Percentiles rank a stretch among this genome's conserved stretches.
These are phyloP conservation scores for Ophioceras dolichostomum DNA, from an alignment of 2,329 filamentous ascomycete genomes.

Conservation along the genomic window DNA sequence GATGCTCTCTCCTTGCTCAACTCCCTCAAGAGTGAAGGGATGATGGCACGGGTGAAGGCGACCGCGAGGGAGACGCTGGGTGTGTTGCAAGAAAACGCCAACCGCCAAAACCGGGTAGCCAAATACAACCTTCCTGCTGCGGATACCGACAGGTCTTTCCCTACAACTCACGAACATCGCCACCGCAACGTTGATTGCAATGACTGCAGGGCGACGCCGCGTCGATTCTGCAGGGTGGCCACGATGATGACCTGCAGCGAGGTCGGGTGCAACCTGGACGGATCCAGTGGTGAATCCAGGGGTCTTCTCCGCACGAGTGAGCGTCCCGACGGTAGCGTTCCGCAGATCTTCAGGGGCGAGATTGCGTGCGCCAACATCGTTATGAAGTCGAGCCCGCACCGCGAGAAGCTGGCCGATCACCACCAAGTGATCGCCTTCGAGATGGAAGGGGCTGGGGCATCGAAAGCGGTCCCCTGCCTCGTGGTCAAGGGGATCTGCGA, in stretches of 20 bases:
- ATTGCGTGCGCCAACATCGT: not conserved
- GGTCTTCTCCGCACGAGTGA: not conserved
- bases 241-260: not conserved
- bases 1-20: not conserved
- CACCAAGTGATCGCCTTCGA: not conserved
- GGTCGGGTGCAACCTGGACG: not conserved
- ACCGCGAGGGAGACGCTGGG: not conserved
- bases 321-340: not conserved
- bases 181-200: not conserved
- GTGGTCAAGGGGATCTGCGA: not conserved
- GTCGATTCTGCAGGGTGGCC: not conserved
- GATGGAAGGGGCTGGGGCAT: not conserved
- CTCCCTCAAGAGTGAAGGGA: not conserved
- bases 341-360: not conserved
- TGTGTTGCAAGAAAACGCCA: not conserved
- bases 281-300: too few relatives aligned
- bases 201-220: not conserved
- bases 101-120: not conserved
- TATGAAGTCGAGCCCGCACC: not conserved
- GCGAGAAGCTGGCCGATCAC: not conserved
- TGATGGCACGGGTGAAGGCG: not conserved
- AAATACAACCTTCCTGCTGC: not conserved
- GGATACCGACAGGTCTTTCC: not conserved
- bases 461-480: not conserved
- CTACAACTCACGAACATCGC: not conserved